Conservation (phyloP, 78 protist species). For the Andalucia godoyi region DNA sequence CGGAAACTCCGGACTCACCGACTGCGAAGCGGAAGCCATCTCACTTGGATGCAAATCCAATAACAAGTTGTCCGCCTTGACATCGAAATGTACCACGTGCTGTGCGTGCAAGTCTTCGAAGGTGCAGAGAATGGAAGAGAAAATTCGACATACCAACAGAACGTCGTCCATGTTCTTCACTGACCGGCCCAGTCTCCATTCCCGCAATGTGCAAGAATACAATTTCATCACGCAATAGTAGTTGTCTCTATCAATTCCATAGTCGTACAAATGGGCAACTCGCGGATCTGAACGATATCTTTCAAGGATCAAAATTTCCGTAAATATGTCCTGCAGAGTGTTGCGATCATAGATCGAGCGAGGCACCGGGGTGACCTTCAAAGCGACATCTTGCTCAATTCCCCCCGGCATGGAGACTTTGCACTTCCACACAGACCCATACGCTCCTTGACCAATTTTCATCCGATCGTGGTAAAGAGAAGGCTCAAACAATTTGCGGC, state of each 20-base stretch:
- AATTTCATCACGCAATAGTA: slow-evolving; percentile 60
- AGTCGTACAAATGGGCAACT: slow-evolving; percentile 53
- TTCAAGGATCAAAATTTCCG: slow-evolving; percentile 54
- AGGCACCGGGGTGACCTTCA: slow-evolving; percentile 24
- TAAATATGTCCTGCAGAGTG: slow-evolving; percentile 52
- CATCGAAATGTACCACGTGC: slow-evolving; percentile 69
- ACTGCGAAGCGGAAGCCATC: too few relatives aligned
- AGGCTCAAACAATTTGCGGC: slow-evolving; percentile 1
- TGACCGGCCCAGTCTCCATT: slow-evolving; percentile 63
- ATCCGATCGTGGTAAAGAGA: background rate
- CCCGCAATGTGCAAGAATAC: slow-evolving; percentile 33
- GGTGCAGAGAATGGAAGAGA: slow-evolving; percentile 11
- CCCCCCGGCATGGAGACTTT: background rate
- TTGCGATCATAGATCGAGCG: slow-evolving; percentile 45
- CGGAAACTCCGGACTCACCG: slow-evolving; percentile 32
- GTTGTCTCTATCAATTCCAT: slow-evolving; percentile 57
- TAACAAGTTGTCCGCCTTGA: slow-evolving; percentile 72
- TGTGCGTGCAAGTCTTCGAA: slow-evolving; percentile 9
- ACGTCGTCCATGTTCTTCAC: too few relatives aligned
- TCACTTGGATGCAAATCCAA: too few relatives aligned
- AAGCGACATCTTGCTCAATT: background rate
- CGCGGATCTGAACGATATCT: slow-evolving; percentile 42
- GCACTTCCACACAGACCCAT: background rate
- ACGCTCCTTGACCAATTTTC: slow-evolving; percentile 2
- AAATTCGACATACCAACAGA: too few relatives aligned